Percentiles rank a stretch among this genome's conserved stretches.
Evolutionary conservation across 139 green algal genomes (phyloP).

Genomic region (Bryopsis sp.): DNA sequence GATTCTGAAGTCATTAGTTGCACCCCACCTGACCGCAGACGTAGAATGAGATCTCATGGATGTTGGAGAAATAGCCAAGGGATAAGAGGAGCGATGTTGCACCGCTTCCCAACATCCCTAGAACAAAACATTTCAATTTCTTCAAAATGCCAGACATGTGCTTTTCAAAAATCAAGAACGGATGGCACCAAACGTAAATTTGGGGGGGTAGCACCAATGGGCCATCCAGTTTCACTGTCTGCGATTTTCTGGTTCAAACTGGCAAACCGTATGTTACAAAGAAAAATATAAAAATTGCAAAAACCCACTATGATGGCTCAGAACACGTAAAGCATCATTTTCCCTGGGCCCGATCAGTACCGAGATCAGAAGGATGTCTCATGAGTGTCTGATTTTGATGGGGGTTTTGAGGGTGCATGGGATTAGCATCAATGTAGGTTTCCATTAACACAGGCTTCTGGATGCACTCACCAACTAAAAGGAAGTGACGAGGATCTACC

Average conservation of each 20-base stretch:
- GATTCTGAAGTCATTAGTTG: background rate
- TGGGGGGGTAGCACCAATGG: no score
- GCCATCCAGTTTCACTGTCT: no score
- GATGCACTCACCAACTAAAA: conserved; percentile 43
- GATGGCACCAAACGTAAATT: no score
- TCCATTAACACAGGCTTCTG: background rate
- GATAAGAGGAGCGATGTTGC: conserved; percentile 30
- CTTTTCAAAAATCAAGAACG: no score
- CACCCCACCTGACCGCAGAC: conserved; percentile 49
- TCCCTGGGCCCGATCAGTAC: no score
- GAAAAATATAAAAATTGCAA: no score
- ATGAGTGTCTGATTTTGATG: no score
- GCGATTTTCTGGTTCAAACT: no score
- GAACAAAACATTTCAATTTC: background rate
- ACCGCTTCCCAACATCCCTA: conserved; percentile 80
- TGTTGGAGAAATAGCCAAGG: conserved; percentile 64
- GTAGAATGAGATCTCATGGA: conserved; percentile 82
- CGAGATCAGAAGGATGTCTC: no score
- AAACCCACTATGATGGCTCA: no score
- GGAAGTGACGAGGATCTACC: conserved; percentile 79
- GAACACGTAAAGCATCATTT: no score
- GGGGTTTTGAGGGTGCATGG: background rate
- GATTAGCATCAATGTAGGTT: background rate
- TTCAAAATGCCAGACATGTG: conserved; percentile 1
- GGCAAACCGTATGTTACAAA: no score